Percentiles rank a stretch among this genome's conserved stretches.
These are phyloP conservation scores for Penicillium verrucosum DNA, from an alignment of 2,329 filamentous ascomycete genomes.

Conservation along the genomic window DNA sequence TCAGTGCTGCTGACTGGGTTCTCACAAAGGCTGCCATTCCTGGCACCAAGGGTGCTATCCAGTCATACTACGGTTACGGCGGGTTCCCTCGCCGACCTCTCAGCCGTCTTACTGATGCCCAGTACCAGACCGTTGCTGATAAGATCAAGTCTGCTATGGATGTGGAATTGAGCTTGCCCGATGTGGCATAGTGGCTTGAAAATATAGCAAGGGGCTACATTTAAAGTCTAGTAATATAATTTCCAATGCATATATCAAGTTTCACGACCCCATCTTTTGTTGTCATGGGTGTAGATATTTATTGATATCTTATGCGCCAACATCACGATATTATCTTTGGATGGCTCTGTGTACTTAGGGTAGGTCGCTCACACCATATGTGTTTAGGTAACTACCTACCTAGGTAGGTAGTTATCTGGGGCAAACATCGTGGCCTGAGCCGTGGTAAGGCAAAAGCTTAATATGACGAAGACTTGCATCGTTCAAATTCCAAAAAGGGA, in stretches of 20 bases:
- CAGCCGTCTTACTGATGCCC: slow-evolving; percentile 31
- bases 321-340: not conserved
- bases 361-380: too few relatives aligned
- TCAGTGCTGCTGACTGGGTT: slow-evolving; percentile 78
- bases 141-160: slow-evolving; percentile 38
- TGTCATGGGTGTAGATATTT: not conserved
- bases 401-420: too few relatives aligned
- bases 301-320: too few relatives aligned
- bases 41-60: slow-evolving; percentile 79
- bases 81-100: slow-evolving; percentile 68
- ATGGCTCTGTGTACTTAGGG: not conserved
- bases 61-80: slow-evolving; percentile 80
- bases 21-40: slow-evolving; percentile 80
- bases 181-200: slow-evolving; percentile 29
- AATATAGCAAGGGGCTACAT: not conserved
- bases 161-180: slow-evolving; percentile 35
- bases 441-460: not conserved
- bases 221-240: not conserved
- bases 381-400: too few relatives aligned
- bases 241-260: not conserved
- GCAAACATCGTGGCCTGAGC: not conserved
- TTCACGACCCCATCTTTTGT: not conserved
- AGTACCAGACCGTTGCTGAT: slow-evolving; percentile 31
- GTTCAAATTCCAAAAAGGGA: not conserved
- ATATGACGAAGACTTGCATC: not conserved